These are phyloP conservation scores for Penicillium sp. DNA, from an alignment of 2,329 filamentous ascomycete species.

Conservation along the genomic window DNA sequence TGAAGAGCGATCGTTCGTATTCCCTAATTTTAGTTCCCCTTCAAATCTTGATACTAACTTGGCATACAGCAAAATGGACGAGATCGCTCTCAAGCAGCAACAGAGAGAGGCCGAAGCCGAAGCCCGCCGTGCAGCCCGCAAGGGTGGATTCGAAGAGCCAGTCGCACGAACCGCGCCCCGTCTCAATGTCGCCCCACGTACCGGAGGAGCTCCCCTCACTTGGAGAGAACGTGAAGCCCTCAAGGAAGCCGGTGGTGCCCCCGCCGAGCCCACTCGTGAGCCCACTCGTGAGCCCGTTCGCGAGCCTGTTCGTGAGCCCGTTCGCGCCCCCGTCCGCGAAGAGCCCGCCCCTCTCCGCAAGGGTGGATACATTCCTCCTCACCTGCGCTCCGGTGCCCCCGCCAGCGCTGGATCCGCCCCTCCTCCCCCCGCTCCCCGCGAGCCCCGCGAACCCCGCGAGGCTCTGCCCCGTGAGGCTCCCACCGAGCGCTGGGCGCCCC, in stretches of 20 bases:
- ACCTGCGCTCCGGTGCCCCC: slow-evolving; percentile 36
- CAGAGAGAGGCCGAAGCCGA: slow-evolving; percentile 87
- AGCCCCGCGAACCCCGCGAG: slow-evolving; percentile 23
- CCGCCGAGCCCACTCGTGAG: slow-evolving; percentile 14
- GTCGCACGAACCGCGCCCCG: slow-evolving; percentile 55
- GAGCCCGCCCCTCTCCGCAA: slow-evolving; percentile 31
- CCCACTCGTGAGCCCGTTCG: background rate
- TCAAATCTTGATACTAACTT: slow-evolving; percentile 35
- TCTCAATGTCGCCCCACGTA: slow-evolving; percentile 54
- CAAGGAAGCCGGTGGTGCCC: slow-evolving; percentile 40
- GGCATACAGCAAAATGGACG: slow-evolving; percentile 58
- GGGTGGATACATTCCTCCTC: slow-evolving; percentile 44
- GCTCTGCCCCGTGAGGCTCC: slow-evolving; percentile 31
- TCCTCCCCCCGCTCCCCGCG: slow-evolving; percentile 30
- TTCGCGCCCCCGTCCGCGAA: slow-evolving; percentile 29
- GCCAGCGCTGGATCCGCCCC: slow-evolving; percentile 30
- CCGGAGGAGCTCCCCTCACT: slow-evolving; percentile 42
- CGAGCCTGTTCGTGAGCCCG: no score
- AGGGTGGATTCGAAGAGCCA: slow-evolving; percentile 52
- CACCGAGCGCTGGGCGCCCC: slow-evolving; percentile 35
- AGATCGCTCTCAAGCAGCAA: slow-evolving; percentile 65
- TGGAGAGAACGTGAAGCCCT: slow-evolving; percentile 63
- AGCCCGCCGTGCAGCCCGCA: slow-evolving; percentile 68
- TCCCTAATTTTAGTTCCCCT: background rate
- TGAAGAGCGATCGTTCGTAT: slow-evolving; percentile 58